Conservation (phyloP, 495 filamentous ascomycete species). For the Podospora pseudocomata region DNA sequence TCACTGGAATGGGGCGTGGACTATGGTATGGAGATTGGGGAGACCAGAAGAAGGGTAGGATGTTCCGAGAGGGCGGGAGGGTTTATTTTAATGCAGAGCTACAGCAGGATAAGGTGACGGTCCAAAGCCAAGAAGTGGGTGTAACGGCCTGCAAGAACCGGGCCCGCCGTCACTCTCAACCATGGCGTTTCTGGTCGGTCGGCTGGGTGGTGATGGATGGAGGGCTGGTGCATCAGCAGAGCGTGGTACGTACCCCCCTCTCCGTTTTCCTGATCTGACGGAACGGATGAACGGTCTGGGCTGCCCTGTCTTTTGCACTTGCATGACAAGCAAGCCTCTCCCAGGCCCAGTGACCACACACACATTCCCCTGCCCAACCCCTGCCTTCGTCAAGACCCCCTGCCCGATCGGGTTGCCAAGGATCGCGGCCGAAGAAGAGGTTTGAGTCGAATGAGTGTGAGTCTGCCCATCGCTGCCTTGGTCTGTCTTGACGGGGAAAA, state of each 20-base stretch:
- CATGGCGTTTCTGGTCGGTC: constrained; percentile 5
- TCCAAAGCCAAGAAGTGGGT: constrained; percentile 14
- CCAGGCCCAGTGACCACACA: constrained; percentile 1
- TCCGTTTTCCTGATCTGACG: constrained; percentile 11
- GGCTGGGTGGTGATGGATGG: constrained; percentile 11
- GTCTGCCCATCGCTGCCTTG: constrained; percentile 10
- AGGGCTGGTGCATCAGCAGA: constrained; percentile 2
- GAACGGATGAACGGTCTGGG: constrained; percentile 16
- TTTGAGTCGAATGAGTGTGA: not conserved
- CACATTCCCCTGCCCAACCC: constrained; percentile 3
- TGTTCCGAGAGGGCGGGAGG: constrained; percentile 21
- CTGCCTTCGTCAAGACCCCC: not conserved
- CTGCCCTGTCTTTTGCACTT: constrained; percentile 6
- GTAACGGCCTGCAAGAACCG: constrained; percentile 24
- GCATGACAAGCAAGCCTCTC: constrained; percentile 15
- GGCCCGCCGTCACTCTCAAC: constrained; percentile 17
- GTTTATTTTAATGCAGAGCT: constrained; percentile 24
- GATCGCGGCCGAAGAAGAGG: not conserved
- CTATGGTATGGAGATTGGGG: constrained; percentile 1
- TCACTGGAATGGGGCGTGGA: constrained; percentile 10
- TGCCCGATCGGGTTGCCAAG: not conserved
- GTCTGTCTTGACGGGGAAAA: not conserved
- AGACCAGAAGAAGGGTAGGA: not conserved
- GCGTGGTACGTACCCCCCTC: constrained; percentile 8
- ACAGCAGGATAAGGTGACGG: constrained; percentile 11